Evolutionary conservation across 139 green algal species (phyloP).

Genomic region (Chlorella sp.): DNA sequence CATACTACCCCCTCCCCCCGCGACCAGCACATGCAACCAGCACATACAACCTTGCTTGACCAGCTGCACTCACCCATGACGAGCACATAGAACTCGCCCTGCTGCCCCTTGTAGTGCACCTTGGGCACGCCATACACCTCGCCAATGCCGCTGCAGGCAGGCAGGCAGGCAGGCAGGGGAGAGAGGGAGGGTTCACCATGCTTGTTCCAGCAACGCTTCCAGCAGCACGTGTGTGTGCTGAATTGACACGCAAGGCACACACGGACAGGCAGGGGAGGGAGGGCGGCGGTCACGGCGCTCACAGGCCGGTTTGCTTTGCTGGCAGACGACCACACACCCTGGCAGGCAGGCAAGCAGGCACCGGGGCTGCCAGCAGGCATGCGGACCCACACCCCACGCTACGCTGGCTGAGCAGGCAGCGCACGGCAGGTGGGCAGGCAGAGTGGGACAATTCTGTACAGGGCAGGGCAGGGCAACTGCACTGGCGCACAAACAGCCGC

Average conservation of each 20-base stretch:
- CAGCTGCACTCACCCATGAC: conserved; percentile 34
- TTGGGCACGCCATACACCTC: conserved; percentile 89
- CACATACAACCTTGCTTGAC: no score
- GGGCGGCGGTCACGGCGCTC: neutral
- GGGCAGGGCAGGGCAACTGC: neutral
- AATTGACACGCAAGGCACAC: no score
- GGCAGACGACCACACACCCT: neutral
- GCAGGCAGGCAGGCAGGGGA: neutral
- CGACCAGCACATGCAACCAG: no score
- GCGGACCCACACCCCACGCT: neutral
- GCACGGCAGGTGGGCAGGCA: no score
- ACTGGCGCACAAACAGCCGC: neutral
- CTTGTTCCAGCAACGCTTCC: no score
- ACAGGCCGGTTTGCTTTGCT: neutral
- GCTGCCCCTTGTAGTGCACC: conserved; percentile 96
- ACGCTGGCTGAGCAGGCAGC: no score
- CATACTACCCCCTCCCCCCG: no score
- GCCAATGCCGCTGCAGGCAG: conserved; percentile 62
- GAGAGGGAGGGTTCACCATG: neutral
- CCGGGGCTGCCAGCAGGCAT: neutral
- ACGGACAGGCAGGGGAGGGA: neutral
- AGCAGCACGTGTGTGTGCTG: no score
- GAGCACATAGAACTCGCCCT: conserved; percentile 97
- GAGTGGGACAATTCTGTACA: no score
- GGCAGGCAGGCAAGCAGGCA: neutral